A percentile compares a stretch with the other conserved stretches of the same genome.
phyloP scores from a whole-genome alignment of 352 stramenopile species.

The Phytophthora citrophthora region DNA sequence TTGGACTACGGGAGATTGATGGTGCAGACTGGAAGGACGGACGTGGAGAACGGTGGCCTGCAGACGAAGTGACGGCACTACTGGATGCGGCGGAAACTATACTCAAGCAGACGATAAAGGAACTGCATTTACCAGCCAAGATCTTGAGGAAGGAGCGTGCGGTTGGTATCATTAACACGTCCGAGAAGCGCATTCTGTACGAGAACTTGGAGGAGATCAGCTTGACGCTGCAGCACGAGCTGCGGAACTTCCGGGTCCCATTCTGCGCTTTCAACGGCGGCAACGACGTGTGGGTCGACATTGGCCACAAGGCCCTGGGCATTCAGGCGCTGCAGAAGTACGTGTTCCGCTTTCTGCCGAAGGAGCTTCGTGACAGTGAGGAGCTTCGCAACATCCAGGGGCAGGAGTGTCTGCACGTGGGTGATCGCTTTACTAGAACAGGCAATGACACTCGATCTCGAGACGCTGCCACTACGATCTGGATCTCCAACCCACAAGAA shows the following conservation, averaged over 20 bases:
- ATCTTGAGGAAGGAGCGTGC: constrained; percentile 95
- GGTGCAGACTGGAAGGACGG: constrained; percentile 79
- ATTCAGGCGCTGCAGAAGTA: constrained; percentile 93
- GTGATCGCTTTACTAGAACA: constrained; percentile 91
- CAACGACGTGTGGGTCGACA: constrained; percentile 96
- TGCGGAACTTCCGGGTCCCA: constrained; percentile 83
- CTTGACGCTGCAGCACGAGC: constrained; percentile 89
- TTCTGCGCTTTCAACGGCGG: constrained; percentile 98
- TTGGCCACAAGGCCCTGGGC: constrained; percentile 96
- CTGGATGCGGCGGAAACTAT: constrained; percentile 86
- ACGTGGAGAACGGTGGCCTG: constrained; percentile 86
- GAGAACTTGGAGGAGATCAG: constrained; percentile 96
- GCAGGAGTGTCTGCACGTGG: constrained; percentile 94
- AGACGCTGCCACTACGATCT: constrained; percentile 93
- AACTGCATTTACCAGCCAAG: constrained; percentile 85
- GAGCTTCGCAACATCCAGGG: constrained; percentile 72
- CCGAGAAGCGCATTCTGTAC: constrained; percentile 80
- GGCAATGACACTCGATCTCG: constrained; percentile 95
- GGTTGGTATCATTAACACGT: constrained; percentile 92
- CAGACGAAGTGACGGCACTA: constrained; percentile 80
- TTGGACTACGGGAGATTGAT: constrained; percentile 73
- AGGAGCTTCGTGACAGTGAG: constrained; percentile 74
- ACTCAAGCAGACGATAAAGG: constrained; percentile 71
- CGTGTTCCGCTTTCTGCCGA: constrained; percentile 73
- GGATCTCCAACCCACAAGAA: constrained; percentile 95